Evolutionary conservation across 1,139 yeast species (phyloP), one percentile per base, ranked within the genome.

Genomic region (Blastobotrys apis): DNA sequence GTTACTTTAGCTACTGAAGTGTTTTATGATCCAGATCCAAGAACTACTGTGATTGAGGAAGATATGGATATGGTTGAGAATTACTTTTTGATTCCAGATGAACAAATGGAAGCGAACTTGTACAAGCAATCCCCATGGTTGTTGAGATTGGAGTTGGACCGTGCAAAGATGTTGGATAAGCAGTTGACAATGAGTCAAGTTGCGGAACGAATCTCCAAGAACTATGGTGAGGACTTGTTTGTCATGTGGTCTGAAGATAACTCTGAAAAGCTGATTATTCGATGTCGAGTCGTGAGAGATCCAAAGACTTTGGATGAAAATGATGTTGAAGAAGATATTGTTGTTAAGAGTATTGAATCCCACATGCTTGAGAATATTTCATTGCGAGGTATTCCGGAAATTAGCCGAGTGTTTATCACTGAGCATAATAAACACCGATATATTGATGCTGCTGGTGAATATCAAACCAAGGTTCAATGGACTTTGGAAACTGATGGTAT

Each of bases 231-330:
- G 60, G 97, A 92, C 68, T 72, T 92, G 69, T 92, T 90, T 61
- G 96, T 94, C 42, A 92, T 94, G 62, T 94, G 98, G 98, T 88
- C 97, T 39, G 98, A 94, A 73, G 99, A 94, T 73, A 90, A 94
- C 59, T 97, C 97, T 37, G 97, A 92, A 57, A 90, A 88, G 67
- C 81, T 94, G 68, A 83, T 92, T 52, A 84, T 94, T 56, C 94
- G 99, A 75, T 92, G 98, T 75, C 85, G 99, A 74, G 95, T 94
- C 56, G 92, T 92, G 37, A 86, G 98, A 68, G 97, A 88, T 66
- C 97, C 96, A 50, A 92, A 92, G 69, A 75, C 88, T 13, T 69
- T 88, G 62, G 97, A 90, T 57, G 96, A 88, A 33, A 87, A 83
- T 21, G 97, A 88, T 56, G 90, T 94, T 20, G 97, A 94, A 63